Evolutionary conservation across 352 stramenopile genomes (phyloP).

Genomic region (Phytophthora fragariaefolia): DNA sequence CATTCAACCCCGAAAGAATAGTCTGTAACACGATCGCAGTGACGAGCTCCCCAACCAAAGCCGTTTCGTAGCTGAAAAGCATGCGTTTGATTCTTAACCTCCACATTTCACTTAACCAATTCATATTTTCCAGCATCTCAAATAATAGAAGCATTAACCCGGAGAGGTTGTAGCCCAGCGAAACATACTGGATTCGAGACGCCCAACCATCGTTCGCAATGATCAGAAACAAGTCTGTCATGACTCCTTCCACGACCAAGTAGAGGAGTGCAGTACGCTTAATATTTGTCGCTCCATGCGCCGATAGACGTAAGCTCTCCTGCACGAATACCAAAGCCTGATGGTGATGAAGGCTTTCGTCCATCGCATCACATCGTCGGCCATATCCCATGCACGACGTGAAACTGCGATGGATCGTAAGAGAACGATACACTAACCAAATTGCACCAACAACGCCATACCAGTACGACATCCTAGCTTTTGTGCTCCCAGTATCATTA

Average conservation of each 20-base stretch:
- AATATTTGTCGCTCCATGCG: slow-evolving; percentile 5
- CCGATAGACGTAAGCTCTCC: slow-evolving; percentile 5
- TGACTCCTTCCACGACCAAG: slow-evolving; percentile 4
- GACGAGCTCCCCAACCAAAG: slow-evolving; percentile 9
- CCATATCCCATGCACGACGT: neutral
- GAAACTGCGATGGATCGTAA: slow-evolving; percentile 6
- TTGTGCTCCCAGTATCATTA: slow-evolving; percentile 4
- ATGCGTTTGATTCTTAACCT: slow-evolving; percentile 1
- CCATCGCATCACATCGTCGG: neutral
- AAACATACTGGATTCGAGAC: slow-evolving; percentile 8
- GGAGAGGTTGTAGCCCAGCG: slow-evolving; percentile 11
- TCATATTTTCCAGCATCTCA: slow-evolving; percentile 9
- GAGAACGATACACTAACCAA: slow-evolving; percentile 3
- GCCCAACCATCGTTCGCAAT: slow-evolving; percentile 17
- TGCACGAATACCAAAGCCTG: slow-evolving; percentile 7
- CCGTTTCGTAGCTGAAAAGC: slow-evolving; percentile 16
- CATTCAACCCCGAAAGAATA: slow-evolving; percentile 3
- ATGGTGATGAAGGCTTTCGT: neutral
- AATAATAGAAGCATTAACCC: slow-evolving; percentile 14
- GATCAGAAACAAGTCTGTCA: slow-evolving; percentile 21
- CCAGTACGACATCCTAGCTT: slow-evolving; percentile 11
- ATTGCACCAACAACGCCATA: slow-evolving; percentile 2
- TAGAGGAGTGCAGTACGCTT: slow-evolving; percentile 8
- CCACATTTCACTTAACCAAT: slow-evolving; percentile 3
- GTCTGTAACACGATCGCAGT: slow-evolving; percentile 8